phyloP scores from a whole-genome alignment of 1,139 yeast species.

The Suhomyces coccinellae region DNA sequence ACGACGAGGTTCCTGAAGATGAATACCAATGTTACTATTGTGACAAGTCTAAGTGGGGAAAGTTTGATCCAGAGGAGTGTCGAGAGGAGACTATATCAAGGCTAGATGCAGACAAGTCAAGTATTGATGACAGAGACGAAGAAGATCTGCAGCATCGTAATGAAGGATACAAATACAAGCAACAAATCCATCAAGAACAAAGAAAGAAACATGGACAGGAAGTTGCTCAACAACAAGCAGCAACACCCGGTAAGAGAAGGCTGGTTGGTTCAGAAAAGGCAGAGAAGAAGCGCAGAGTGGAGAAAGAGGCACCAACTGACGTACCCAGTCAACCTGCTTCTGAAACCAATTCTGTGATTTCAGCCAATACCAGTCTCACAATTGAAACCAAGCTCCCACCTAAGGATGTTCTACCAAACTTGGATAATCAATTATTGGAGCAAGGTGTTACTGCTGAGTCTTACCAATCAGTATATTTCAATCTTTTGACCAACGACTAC shows the following conservation, averaged over 20 bases:
- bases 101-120: constrained; percentile 18
- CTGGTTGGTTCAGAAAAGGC: constrained; percentile 29
- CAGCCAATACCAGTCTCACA: neutral
- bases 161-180: constrained; percentile 9
- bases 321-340: neutral
- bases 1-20: constrained; percentile 78
- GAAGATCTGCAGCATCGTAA: constrained; percentile 2
- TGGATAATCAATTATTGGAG: constrained; percentile 39
- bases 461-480: constrained; percentile 53
- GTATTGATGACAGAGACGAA: constrained; percentile 8
- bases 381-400: constrained; percentile 1
- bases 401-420: constrained; percentile 33
- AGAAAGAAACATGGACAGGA: constrained; percentile 11
- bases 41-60: constrained; percentile 55
- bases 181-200: constrained; percentile 11
- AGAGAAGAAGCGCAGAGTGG: constrained; percentile 27
- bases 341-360: neutral
- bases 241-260: constrained; percentile 25
- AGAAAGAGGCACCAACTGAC: constrained; percentile 3
- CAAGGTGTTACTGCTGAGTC: constrained; percentile 48
- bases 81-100: constrained; percentile 38
- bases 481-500: constrained; percentile 48
- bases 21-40: constrained; percentile 79
- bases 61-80: constrained; percentile 46
- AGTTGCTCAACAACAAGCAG: constrained; percentile 3